Evolutionary conservation across 306 rosid genomes (phyloP).

Genomic region (Senna siamea): DNA sequence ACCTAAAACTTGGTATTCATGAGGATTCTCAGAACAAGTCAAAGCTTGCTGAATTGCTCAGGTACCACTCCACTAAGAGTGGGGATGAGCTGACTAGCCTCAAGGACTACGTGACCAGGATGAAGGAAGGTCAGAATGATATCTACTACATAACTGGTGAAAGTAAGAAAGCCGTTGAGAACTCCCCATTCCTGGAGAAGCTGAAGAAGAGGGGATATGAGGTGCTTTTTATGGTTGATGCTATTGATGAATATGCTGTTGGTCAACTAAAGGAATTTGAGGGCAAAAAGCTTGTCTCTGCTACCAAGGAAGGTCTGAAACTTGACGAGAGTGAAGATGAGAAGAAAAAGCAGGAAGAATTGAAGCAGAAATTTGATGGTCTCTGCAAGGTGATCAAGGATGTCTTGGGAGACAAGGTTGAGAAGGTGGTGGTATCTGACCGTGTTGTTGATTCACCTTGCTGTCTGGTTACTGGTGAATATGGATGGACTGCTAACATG

Average conservation of each 20-base stretch:
- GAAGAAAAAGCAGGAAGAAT: slow-evolving; percentile 63
- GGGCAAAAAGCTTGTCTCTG: slow-evolving; percentile 90
- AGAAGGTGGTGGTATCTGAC: slow-evolving; percentile 90
- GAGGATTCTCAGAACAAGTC: slow-evolving; percentile 86
- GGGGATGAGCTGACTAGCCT: slow-evolving; percentile 92
- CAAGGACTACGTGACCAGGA: slow-evolving; percentile 92
- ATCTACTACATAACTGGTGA: slow-evolving; percentile 92
- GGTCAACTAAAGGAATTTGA: slow-evolving; percentile 96
- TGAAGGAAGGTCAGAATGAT: slow-evolving; percentile 95
- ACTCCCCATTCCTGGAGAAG: slow-evolving; percentile 91
- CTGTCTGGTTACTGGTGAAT: slow-evolving; percentile 94
- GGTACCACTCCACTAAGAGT: slow-evolving; percentile 90
- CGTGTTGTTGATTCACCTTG: slow-evolving; percentile 92
- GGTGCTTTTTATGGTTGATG: slow-evolving; percentile 91
- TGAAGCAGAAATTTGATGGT: slow-evolving; percentile 74
- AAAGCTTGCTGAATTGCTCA: slow-evolving; percentile 81
- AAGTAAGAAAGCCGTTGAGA: slow-evolving; percentile 91
- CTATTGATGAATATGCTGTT: slow-evolving; percentile 87
- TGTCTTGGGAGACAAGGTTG: slow-evolving; percentile 87
- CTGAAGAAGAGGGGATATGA: slow-evolving; percentile 87
- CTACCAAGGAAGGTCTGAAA: slow-evolving; percentile 89
- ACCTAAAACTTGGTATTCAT: slow-evolving; percentile 79
- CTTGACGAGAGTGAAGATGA: slow-evolving; percentile 90
- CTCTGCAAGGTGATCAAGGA: slow-evolving; percentile 95
- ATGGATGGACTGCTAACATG: slow-evolving; percentile 98